phyloP scores from a whole-genome alignment of 202 grass and related monocot genomes.

The Tripidium arundinaceum region DNA sequence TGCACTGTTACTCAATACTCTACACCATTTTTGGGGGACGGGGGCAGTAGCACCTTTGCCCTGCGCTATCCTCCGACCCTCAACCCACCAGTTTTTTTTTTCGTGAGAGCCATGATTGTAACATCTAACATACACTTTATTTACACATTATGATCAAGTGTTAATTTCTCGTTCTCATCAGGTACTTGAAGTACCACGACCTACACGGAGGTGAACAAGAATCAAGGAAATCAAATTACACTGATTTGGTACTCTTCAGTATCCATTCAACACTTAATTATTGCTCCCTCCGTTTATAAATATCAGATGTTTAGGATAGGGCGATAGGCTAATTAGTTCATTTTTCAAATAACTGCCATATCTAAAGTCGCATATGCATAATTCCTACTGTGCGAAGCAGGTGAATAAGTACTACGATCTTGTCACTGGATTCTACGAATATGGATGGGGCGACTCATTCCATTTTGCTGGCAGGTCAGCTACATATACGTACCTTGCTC shows the following conservation, averaged over 20 bases:
- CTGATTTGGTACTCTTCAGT: neutral
- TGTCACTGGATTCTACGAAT: neutral
- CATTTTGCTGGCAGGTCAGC: neutral
- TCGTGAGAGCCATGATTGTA: too few relatives aligned
- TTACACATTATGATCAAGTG: neutral
- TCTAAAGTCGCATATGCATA: too few relatives aligned
- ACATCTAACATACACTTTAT: too few relatives aligned
- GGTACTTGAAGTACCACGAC: conserved; percentile 6
- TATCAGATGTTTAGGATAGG: too few relatives aligned
- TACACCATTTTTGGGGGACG: too few relatives aligned
- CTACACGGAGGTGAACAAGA: neutral
- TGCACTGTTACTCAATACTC: too few relatives aligned
- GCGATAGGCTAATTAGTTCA: too few relatives aligned
- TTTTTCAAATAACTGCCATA: too few relatives aligned
- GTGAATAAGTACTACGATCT: neutral
- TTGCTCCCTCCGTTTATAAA: too few relatives aligned
- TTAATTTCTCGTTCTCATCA: neutral
- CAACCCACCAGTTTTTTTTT: neutral
- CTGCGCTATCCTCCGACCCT: too few relatives aligned
- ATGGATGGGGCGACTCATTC: neutral
- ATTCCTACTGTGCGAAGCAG: neutral
- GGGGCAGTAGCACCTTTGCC: too few relatives aligned
- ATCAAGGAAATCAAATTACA: neutral
- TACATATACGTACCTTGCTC: neutral
- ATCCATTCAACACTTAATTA: neutral